Conservation (phyloP, 176 grass and related monocot genomes). For the Zoysia pacifica region DNA sequence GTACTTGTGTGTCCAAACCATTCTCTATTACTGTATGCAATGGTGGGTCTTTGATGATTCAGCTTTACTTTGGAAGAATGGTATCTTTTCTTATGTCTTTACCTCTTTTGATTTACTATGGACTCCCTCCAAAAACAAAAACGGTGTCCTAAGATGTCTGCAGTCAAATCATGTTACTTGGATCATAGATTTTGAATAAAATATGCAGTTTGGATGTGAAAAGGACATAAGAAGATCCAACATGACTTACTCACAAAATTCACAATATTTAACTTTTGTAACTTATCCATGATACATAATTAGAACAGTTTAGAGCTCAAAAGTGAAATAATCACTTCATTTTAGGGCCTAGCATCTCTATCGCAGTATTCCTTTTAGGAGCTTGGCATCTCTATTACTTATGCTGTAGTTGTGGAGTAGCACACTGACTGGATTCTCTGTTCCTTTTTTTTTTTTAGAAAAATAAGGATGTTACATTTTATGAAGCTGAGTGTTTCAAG, state of each 20-base stretch:
- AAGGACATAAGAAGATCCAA: background rate
- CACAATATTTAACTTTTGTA: background rate
- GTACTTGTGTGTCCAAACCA: conserved; percentile 52
- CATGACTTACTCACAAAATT: background rate
- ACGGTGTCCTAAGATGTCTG: background rate
- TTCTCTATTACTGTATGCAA: background rate
- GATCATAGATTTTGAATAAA: background rate
- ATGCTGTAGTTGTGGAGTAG: background rate
- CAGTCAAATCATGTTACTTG: background rate
- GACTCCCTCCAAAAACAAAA: background rate
- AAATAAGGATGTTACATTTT: conserved; percentile 63
- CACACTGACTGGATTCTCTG: conserved; percentile 5
- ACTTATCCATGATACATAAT: background rate
- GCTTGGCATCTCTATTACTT: background rate
- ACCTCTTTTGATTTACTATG: conserved; percentile 19
- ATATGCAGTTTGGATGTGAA: background rate
- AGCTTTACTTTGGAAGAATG: background rate
- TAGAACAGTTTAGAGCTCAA: background rate
- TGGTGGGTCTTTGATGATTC: background rate
- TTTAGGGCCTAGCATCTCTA: background rate
- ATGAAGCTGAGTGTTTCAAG: conserved; percentile 94
- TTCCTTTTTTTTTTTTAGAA: conserved; percentile 53
- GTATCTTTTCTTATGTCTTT: background rate
- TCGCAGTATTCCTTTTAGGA: background rate
- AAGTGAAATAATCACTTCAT: background rate